Percentiles rank a stretch among this genome's conserved stretches.
These are phyloP conservation scores for Apostasia ramifera DNA, from an alignment of 106 monocot species.

Conservation along the genomic window DNA sequence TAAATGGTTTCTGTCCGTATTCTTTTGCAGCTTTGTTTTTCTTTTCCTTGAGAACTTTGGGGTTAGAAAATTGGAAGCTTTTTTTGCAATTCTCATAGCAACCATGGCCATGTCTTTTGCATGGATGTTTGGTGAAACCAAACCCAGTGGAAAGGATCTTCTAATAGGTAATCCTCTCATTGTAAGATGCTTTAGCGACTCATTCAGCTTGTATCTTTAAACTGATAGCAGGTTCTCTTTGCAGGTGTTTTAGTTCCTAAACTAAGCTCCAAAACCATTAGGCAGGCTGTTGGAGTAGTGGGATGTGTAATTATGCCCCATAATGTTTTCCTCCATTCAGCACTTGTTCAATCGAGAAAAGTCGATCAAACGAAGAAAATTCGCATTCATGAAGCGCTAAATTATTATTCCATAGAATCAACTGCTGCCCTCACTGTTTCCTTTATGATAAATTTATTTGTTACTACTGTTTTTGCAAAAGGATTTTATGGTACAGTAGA, in stretches of 20 bases:
- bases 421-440: slow-evolving; percentile 58
- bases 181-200: not conserved
- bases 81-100: slow-evolving; percentile 78
- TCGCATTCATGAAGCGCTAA: slow-evolving; percentile 68
- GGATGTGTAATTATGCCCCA: slow-evolving; percentile 95
- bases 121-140: slow-evolving; percentile 80
- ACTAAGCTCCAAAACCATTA: slow-evolving; percentile 69
- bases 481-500: slow-evolving; percentile 69
- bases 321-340: slow-evolving; percentile 88
- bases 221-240: not conserved
- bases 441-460: slow-evolving; percentile 77
- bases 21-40: slow-evolving; percentile 68
- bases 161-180: slow-evolving; percentile 42
- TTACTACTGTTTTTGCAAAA: slow-evolving; percentile 89
- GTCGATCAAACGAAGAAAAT: slow-evolving; percentile 47
- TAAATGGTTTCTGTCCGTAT: too few species aligned
- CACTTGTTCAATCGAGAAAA: slow-evolving; percentile 84
- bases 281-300: slow-evolving; percentile 83
- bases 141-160: slow-evolving; percentile 76
- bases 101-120: slow-evolving; percentile 86
- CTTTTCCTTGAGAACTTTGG: slow-evolving; percentile 92
- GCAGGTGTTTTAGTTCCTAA: slow-evolving; percentile 76
- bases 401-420: slow-evolving; percentile 84
- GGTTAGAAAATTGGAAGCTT: slow-evolving; percentile 88
- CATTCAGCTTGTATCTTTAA: not conserved